phyloP scores from a whole-genome alignment of 2,329 filamentous ascomycete genomes.

The Stagonosporopsis tanaceti region DNA sequence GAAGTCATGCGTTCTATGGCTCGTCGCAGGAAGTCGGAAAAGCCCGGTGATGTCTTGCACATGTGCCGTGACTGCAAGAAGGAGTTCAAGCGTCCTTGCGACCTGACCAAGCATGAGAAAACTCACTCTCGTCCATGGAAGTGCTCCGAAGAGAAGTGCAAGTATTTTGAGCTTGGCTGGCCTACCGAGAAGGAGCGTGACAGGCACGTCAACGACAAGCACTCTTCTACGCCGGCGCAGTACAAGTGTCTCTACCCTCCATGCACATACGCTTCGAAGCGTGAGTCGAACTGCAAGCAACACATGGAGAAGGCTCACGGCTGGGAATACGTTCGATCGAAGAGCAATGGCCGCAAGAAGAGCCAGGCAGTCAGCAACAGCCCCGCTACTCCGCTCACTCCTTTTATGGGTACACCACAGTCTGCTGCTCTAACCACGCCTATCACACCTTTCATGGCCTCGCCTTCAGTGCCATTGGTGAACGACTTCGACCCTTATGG shows the following conservation, averaged over 20 bases:
- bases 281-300: slow-evolving; percentile 96
- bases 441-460: slow-evolving; percentile 51
- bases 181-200: slow-evolving; percentile 98
- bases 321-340: slow-evolving; percentile 89
- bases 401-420: slow-evolving; percentile 47
- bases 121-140: slow-evolving; percentile 97
- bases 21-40: slow-evolving; percentile 90
- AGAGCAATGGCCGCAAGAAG: slow-evolving; percentile 75
- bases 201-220: slow-evolving; percentile 95
- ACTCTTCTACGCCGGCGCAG: slow-evolving; percentile 79
- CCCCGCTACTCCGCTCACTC: slow-evolving; percentile 45
- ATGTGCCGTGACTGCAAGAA: slow-evolving; percentile 82
- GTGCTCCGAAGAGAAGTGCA: slow-evolving; percentile 82
- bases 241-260: slow-evolving; percentile 83
- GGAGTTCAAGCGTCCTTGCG: slow-evolving; percentile 95
- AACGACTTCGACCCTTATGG: slow-evolving; percentile 42
- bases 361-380: slow-evolving; percentile 35
- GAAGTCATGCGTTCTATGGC: slow-evolving; percentile 92
- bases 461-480: slow-evolving; percentile 52
- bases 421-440: slow-evolving; percentile 48
- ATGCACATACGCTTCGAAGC: slow-evolving; percentile 94
- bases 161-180: slow-evolving; percentile 89
- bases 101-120: slow-evolving; percentile 97
- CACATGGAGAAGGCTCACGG: slow-evolving; percentile 98
- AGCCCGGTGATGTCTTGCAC: slow-evolving; percentile 82